These are phyloP conservation scores for Toxicodendron radicans DNA, from an alignment of 345 rosid species.

Conservation along the genomic window DNA sequence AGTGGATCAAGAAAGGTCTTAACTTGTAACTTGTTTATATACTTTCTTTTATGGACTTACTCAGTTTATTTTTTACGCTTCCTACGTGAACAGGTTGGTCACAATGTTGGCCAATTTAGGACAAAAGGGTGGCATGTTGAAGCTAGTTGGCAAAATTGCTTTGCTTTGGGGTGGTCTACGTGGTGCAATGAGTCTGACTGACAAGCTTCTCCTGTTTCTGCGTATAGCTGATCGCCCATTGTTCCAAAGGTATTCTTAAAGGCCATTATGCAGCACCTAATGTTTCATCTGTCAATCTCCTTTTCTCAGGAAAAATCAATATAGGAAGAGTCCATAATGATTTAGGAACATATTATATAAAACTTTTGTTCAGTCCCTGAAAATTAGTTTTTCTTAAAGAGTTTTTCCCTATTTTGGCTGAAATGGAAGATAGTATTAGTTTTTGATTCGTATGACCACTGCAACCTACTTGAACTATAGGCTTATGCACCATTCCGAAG, in stretches of 20 bases:
- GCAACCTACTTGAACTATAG: background rate
- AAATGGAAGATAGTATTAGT: background rate
- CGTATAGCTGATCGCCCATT: constrained; percentile 78
- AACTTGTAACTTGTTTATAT: background rate
- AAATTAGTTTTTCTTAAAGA: background rate
- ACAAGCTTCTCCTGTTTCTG: constrained; percentile 71
- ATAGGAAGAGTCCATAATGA: background rate
- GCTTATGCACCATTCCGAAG: background rate
- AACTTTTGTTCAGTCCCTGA: background rate
- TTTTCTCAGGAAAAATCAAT: background rate
- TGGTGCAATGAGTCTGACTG: constrained; percentile 92
- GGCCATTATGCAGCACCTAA: background rate
- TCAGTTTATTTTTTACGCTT: constrained; percentile 15
- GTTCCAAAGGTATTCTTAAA: constrained; percentile 60
- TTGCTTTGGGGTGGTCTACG: constrained; percentile 99
- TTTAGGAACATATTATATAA: background rate
- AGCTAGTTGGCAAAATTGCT: constrained; percentile 87
- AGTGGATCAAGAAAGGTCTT: constrained; percentile 91
- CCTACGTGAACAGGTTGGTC: constrained; percentile 63
- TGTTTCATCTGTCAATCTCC: background rate
- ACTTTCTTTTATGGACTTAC: background rate
- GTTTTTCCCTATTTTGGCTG: background rate
- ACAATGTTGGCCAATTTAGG: constrained; percentile 84
- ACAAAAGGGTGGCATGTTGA: constrained; percentile 89
- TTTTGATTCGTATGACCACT: background rate